phyloP scores from a whole-genome alignment of 2,329 filamentous ascomycete species.

The Pseudopithomyces maydicus region DNA sequence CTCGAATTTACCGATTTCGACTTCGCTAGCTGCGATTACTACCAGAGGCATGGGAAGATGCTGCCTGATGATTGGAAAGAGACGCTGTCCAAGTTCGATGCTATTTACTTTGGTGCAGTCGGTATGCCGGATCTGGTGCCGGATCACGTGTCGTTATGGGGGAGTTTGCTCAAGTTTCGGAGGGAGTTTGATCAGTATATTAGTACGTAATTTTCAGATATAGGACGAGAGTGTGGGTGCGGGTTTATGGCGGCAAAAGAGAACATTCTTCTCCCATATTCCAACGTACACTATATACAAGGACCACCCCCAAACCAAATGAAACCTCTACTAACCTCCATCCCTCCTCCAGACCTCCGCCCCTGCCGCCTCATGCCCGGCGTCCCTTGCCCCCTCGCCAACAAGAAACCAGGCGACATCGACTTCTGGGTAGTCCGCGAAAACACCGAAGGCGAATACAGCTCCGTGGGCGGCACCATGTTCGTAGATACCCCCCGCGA shows the following conservation, averaged over 20 bases:
- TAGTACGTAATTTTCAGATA: neutral
- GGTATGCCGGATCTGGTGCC: constrained; percentile 10
- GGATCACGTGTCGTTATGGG: constrained; percentile 11
- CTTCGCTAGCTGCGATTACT: constrained; percentile 12
- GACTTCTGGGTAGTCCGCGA: constrained; percentile 14
- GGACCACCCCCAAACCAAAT: no score
- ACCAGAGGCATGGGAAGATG: constrained; percentile 5
- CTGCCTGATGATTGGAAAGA: constrained; percentile 7
- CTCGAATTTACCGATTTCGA: constrained; percentile 7
- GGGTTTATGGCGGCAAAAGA: no score
- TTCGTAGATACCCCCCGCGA: constrained; percentile 6
- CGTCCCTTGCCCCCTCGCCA: neutral
- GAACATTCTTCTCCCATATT: no score
- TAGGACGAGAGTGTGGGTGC: no score
- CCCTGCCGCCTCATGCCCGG: constrained; percentile 8
- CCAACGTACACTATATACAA: no score
- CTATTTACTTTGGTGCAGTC: constrained; percentile 15
- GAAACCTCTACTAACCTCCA: no score
- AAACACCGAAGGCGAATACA: constrained; percentile 15
- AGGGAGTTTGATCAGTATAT: constrained; percentile 10
- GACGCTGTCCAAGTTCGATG: constrained; percentile 8
- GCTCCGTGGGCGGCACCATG: constrained; percentile 5
- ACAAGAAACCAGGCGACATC: constrained; percentile 5
- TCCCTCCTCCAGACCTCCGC: neutral
- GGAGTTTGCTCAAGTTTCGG: constrained; percentile 11